Base-by-base conservation (phyloP, 2,329 filamentous ascomycete genomes). In the Clarireedia monteithiana region DNA sequence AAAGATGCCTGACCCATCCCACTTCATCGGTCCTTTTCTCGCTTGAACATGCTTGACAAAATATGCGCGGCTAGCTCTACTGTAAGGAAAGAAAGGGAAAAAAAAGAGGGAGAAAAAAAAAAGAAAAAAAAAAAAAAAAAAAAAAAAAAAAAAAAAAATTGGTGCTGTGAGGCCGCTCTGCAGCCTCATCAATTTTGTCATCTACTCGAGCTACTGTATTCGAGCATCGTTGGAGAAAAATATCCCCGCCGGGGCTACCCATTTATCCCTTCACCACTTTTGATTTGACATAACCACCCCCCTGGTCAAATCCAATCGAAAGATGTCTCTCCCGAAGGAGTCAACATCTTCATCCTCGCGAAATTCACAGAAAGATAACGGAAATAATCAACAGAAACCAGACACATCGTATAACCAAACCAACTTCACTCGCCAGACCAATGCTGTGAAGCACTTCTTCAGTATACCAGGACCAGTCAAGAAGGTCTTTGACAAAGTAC, bases 401-500 rank as follows among this genome's bases (percentile, higher is more conserved):
- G 42, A 55, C 23, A 27, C 38, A 17, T 34, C 52, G 26, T 55
- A 55, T 34, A 50, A 55, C 14, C 55, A 56, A 50, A 53, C 51
- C 44, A 57, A 64, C 5, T 54, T 60, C 30, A 62, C 60, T 9
- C 50, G 56, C 47, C 57, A 60, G 44, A 59, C 60, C 23, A 59
- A 48, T 12, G 58, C 53, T 27, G 53, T 65, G 34, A 57, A 48
- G 42, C 55, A 66, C 42, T 59, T 68, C 48, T 69, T 69, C 59
- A 63, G 64, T 7, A 66, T 91, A 55, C 92, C 94, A 6, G 73
- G 79, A 10, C 87, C 89, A 17, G 77, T 97, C 63, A 91, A 89
- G 71, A 80, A 79, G 51, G 78, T 97, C 58, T 99, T 97, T 75
- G 86, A 92, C 71, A 76, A 72, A 59, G 94, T 96, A 66, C 94